Conservation (phyloP, 306 rosid species). For the Abrus pulchellus region DNA sequence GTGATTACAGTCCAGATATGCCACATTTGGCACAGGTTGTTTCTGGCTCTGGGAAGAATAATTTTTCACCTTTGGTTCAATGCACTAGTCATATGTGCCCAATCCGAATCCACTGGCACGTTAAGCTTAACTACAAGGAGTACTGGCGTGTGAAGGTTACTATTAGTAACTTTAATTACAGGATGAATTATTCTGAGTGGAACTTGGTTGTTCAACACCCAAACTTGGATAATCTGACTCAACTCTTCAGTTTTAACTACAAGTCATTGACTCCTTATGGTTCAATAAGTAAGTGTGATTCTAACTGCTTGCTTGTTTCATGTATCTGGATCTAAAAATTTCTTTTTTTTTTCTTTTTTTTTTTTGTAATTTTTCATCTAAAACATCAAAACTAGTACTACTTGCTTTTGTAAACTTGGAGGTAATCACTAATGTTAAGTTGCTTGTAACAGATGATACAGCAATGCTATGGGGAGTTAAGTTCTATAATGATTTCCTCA, state of each 20-base stretch:
- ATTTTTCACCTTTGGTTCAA: constrained; percentile 69
- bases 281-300: constrained; percentile 66
- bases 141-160: constrained; percentile 93
- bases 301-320: constrained; percentile 13
- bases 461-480: constrained; percentile 90
- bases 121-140: constrained; percentile 79
- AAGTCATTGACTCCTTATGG: constrained; percentile 78
- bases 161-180: constrained; percentile 79
- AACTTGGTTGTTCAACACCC: constrained; percentile 91
- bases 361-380: background rate
- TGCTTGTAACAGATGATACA: constrained; percentile 79
- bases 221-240: constrained; percentile 81
- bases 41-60: constrained; percentile 57
- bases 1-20: constrained; percentile 60
- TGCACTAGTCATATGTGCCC: constrained; percentile 96
- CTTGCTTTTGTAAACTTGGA: background rate
- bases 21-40: constrained; percentile 82
- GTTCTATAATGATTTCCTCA: constrained; percentile 88
- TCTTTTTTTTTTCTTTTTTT: too few species aligned
- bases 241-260: constrained; percentile 82
- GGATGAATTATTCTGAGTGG: constrained; percentile 88
- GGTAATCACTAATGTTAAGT: constrained; percentile 26
- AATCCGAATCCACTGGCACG: constrained; percentile 89
- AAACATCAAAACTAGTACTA: background rate
- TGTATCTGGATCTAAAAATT: background rate